phyloP scores from a whole-genome alignment of 495 filamentous ascomycete species.

The Xylaria scruposa region DNA sequence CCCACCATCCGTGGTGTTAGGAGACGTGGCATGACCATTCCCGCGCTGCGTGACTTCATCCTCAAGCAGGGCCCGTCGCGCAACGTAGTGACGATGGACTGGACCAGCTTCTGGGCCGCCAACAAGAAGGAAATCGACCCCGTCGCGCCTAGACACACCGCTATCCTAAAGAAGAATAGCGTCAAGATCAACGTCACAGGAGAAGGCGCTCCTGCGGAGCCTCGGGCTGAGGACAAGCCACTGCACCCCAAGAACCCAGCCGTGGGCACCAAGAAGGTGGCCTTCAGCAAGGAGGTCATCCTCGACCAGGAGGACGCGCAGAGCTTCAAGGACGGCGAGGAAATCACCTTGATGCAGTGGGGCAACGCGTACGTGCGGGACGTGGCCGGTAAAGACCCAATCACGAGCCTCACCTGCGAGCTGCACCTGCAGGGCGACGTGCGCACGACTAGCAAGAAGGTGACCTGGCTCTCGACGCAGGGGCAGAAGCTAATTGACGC shows the following conservation, averaged over 20 bases:
- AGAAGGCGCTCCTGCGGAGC: constrained; percentile 62
- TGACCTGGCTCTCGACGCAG: constrained; percentile 84
- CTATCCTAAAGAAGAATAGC: constrained; percentile 68
- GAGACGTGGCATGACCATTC: constrained; percentile 88
- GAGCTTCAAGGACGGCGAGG: constrained; percentile 81
- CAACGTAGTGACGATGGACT: constrained; percentile 90
- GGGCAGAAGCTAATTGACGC: constrained; percentile 79
- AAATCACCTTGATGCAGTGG: constrained; percentile 96
- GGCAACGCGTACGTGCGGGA: constrained; percentile 84
- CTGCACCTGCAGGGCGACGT: constrained; percentile 88
- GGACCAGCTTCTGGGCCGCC: constrained; percentile 89
- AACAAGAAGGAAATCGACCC: constrained; percentile 98
- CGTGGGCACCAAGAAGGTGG: constrained; percentile 83
- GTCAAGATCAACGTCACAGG: constrained; percentile 75
- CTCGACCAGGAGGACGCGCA: constrained; percentile 88
- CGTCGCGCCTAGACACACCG: constrained; percentile 82
- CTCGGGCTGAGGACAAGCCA: constrained; percentile 75
- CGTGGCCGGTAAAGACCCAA: constrained; percentile 59
- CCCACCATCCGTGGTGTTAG: constrained; percentile 90
- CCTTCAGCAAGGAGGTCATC: constrained; percentile 71
- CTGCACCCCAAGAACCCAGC: constrained; percentile 87
- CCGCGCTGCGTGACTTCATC: constrained; percentile 89
- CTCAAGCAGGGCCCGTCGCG: constrained; percentile 89
- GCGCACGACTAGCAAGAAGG: constrained; percentile 93
- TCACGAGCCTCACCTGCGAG: constrained; percentile 75